These are phyloP conservation scores for Flaveria robusta DNA, from an alignment of 129 eudicot species.

Conservation along the genomic window DNA sequence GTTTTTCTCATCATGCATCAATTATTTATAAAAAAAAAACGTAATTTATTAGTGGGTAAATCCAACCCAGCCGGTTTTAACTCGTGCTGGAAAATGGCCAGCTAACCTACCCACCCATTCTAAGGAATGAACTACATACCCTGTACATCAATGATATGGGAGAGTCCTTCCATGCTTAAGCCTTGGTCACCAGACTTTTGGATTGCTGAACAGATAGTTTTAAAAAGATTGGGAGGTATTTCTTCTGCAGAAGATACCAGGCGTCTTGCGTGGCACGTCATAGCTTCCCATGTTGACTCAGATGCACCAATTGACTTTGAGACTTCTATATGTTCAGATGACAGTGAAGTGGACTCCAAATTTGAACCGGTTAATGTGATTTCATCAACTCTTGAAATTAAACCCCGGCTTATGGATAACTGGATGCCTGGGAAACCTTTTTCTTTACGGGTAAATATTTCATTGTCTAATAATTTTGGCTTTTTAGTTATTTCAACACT, in stretches of 20 bases:
- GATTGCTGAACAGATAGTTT: conserved; percentile 59
- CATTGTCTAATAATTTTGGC: conserved; percentile 51
- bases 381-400: conserved; percentile 46
- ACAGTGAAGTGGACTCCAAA: conserved; percentile 27
- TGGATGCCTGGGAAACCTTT: conserved; percentile 94
- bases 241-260: conserved; percentile 31
- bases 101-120: conserved; percentile 8
- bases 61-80: not conserved
- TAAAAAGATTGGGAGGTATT: conserved; percentile 48
- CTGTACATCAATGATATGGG: conserved; percentile 32
- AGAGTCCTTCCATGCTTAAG: conserved; percentile 65
- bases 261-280: conserved; percentile 59
- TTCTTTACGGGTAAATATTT: conserved; percentile 60
- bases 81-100: not conserved
- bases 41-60: not conserved
- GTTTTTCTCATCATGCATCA: not conserved
- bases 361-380: conserved; percentile 39
- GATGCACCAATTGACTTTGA: conserved; percentile 29
- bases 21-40: not conserved
- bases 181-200: conserved; percentile 96
- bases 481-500: conserved; percentile 52
- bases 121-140: conserved; percentile 42
- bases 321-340: conserved; percentile 33
- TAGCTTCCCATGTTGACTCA: conserved; percentile 77
- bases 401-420: conserved; percentile 47